Evolutionary conservation across 257 asterid genomes (phyloP).

Genomic region (Solanum chmielewskii): DNA sequence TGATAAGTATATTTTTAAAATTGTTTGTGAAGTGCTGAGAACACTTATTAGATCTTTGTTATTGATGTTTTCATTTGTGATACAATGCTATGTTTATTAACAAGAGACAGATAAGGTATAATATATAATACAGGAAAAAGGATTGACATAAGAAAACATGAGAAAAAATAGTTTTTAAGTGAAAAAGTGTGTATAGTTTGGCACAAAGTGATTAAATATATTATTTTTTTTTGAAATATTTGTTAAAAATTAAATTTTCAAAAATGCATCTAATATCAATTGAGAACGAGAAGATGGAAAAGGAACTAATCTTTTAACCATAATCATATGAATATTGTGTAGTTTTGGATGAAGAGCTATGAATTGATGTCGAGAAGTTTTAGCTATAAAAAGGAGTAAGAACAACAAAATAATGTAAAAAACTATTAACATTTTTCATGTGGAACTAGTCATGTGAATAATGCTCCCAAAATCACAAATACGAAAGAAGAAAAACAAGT

Average conservation of each 20-base stretch:
- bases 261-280: neutral
- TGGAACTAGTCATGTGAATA: neutral
- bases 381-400: neutral
- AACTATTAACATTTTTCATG: neutral
- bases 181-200: neutral
- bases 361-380: neutral
- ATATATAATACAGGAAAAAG: too few species aligned
- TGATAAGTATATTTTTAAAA: too few species aligned
- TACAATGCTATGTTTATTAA: too few species aligned
- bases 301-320: neutral
- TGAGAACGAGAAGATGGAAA: neutral
- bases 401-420: neutral
- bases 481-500: neutral
- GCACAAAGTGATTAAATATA: neutral
- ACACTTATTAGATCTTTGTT: neutral
- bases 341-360: neutral
- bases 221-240: neutral
- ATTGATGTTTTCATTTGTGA: neutral
- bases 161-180: too few species aligned
- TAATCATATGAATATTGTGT: neutral
- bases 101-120: neutral
- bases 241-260: neutral
- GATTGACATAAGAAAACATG: neutral
- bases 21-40: neutral
- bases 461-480: neutral